These are phyloP conservation scores for Leptomonas pyrrhocoris DNA, from an alignment of 208 protist genomes.

Conservation along the genomic window DNA sequence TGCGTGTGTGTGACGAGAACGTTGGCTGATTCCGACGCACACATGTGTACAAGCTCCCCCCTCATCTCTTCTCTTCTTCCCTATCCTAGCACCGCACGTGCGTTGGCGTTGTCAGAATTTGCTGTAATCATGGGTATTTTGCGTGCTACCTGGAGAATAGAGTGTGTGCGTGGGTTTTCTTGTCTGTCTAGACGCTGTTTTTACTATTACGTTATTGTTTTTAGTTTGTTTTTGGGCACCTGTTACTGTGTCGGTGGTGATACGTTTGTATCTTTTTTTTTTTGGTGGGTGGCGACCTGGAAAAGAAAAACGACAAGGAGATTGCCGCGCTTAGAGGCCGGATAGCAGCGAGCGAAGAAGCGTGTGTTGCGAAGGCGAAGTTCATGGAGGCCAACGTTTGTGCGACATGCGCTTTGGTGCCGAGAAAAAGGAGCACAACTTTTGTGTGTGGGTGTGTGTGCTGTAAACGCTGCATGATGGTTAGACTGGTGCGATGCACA, in stretches of 20 bases:
- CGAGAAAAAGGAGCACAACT: background rate
- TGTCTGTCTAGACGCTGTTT: too few species aligned
- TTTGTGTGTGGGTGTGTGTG: background rate
- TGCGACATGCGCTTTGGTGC: too few species aligned
- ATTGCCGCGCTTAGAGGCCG: background rate
- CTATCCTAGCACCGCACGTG: too few species aligned
- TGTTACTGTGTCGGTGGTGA: background rate
- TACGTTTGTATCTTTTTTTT: too few species aligned
- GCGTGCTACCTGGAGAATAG: too few species aligned
- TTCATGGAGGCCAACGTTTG: too few species aligned
- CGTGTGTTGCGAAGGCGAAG: background rate
- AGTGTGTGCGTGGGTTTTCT: too few species aligned
- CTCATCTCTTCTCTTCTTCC: background rate
- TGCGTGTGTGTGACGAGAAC: background rate
- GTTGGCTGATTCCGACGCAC: too few species aligned
- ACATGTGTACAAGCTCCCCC: too few species aligned
- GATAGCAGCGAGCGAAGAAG: background rate
- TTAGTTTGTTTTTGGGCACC: background rate
- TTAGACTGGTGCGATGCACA: too few species aligned
- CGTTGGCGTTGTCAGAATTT: background rate
- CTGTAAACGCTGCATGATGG: too few species aligned
- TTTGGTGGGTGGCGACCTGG: background rate
- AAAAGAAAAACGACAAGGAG: background rate
- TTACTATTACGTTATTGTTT: too few species aligned
- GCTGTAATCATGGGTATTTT: background rate